Conservation (phyloP, 805 yeast species). For the Saccharomycodes ludwigii region DNA sequence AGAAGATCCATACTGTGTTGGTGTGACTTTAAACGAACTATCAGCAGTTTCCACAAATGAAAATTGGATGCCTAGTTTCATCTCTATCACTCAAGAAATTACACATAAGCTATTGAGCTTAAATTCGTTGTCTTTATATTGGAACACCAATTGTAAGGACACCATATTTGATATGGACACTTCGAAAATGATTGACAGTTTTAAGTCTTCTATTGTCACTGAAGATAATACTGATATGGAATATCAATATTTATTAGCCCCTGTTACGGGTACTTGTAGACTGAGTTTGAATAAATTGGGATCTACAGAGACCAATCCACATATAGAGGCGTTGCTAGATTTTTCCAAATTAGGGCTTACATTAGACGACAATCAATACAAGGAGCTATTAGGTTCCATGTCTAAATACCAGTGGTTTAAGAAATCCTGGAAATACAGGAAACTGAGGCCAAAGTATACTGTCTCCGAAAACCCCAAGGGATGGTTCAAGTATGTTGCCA, state of each 20-base stretch:
- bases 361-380: conserved; percentile 74
- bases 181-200: conserved; percentile 35
- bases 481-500: conserved; percentile 77
- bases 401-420: conserved; percentile 70
- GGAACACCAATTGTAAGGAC: conserved; percentile 44
- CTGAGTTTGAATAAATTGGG: conserved; percentile 71
- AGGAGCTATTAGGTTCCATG: conserved; percentile 68
- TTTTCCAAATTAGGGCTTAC: conserved; percentile 87
- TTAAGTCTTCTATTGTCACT: conserved; percentile 32
- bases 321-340: conserved; percentile 57
- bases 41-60: conserved; percentile 87
- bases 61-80: conserved; percentile 75
- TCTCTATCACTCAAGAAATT: conserved; percentile 51
- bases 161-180: conserved; percentile 36
- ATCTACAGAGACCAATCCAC: conserved; percentile 55
- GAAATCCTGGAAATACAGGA: conserved; percentile 64
- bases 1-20: conserved; percentile 66
- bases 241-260: conserved; percentile 56
- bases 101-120: conserved; percentile 71
- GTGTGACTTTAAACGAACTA: conserved; percentile 70
- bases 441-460: conserved; percentile 47
- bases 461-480: conserved; percentile 50
- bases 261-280: conserved; percentile 83
- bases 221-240: conserved; percentile 21
- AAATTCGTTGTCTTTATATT: conserved; percentile 64